Base-by-base conservation (phyloP, 352 stramenopile species). In the Pythium volutum region DNA sequence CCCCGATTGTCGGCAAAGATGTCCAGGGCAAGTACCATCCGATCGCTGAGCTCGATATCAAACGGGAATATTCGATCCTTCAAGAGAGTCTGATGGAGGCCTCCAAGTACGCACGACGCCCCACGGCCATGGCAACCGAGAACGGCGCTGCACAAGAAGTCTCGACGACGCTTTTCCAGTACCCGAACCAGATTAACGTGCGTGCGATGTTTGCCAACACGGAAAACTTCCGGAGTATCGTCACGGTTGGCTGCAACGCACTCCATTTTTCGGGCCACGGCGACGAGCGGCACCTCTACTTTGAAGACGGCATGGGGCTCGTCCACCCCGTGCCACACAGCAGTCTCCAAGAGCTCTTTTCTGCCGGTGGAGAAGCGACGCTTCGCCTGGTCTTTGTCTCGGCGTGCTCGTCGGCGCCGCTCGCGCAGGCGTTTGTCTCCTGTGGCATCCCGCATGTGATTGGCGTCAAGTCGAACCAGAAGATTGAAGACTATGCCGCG, bases 181-280 rank as follows among this genome's bases (percentile, higher is more conserved):
- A 82, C 22, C 79, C 84, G 22, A 67, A 79, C 8, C 81, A 88
- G 71, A 97, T 98, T 64, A 89, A 88, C 46, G 71, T 98, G n/a
- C 85, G 83, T 5, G 97, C 97, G 31, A 96, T 98, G 63, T 98
- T 96, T 67, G 94, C 94, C 15, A 98, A 97, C 48, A 96, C 89
- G 27, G 83, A 97, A 43, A 91, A 89, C 12, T 94, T 98, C 22
- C 80, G 93, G n/a, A 85, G 87, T 34, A 88, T 96, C 54, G 76
- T 98, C 23, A 97, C 94, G 11, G 77, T 97, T 34, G 88, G 90
- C 1, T 97, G 90, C 60, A 81, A 87, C 55, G 93, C 91, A 25
- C 71, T 98, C 29, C 96, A 98, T 64, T 98, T 97, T 66, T 98
- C 91, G 4, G 96, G 96, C 15, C 96, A 98, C 64, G 96, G 96